phyloP scores from a whole-genome alignment of 306 rosid genomes.

The Oxytropis ochrocephala region DNA sequence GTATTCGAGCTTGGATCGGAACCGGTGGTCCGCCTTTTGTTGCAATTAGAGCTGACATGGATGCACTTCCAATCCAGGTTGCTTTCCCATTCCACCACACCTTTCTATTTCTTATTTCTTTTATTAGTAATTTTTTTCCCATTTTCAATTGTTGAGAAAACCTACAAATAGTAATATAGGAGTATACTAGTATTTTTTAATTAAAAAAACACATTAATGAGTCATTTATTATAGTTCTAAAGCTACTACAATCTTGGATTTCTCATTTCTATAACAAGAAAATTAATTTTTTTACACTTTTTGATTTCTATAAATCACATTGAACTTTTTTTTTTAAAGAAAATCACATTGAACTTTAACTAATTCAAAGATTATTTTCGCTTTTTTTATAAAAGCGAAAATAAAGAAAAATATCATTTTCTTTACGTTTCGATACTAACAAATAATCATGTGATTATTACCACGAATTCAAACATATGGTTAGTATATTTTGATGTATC shows the following conservation, averaged over 20 bases:
- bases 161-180: background rate
- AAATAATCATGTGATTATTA: too few relatives aligned
- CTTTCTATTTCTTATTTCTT: background rate
- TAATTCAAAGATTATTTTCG: too few relatives aligned
- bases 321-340: too few relatives aligned
- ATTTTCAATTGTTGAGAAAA: background rate
- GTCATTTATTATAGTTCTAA: background rate
- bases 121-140: background rate
- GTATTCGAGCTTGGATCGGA: slow-evolving; percentile 83
- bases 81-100: background rate
- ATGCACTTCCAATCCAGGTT: slow-evolving; percentile 96
- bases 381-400: too few relatives aligned
- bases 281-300: too few relatives aligned
- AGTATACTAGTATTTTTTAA: background rate
- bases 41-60: slow-evolving; percentile 96
- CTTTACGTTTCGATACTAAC: too few relatives aligned
- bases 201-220: background rate
- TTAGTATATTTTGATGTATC: background rate
- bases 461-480: too few relatives aligned
- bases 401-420: too few relatives aligned
- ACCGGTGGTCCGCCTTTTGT: slow-evolving; percentile 90
- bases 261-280: too few relatives aligned
- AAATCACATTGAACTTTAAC: too few relatives aligned
- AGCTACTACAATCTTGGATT: too few relatives aligned
- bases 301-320: too few relatives aligned